Evolutionary conservation across 768 basidiomycete species (phyloP).

Genomic region (Leucogyrophana mollusca): DNA sequence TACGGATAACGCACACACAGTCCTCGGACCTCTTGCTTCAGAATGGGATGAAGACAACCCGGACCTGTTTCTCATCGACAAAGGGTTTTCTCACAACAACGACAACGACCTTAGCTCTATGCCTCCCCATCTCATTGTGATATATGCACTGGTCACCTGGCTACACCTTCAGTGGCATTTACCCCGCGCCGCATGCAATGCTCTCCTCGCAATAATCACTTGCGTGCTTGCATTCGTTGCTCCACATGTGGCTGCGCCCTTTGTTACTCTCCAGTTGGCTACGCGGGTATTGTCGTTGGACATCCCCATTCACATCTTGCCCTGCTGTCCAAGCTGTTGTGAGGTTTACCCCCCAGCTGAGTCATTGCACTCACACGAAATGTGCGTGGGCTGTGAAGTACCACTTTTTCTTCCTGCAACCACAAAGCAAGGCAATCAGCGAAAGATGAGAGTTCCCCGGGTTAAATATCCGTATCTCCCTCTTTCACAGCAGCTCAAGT

Average conservation of each 20-base stretch:
- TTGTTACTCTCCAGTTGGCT: constrained; percentile 18
- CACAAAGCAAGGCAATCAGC: background rate
- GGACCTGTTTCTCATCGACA: no score
- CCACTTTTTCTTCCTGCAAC: background rate
- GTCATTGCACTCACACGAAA: background rate
- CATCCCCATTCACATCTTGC: constrained; percentile 12
- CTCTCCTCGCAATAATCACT: constrained; percentile 13
- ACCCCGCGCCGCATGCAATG: constrained; percentile 24
- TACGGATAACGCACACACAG: constrained; percentile 6
- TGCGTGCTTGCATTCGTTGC: constrained; percentile 11
- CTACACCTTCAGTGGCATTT: constrained; percentile 26
- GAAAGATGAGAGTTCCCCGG: background rate
- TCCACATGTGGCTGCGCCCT: constrained; percentile 8
- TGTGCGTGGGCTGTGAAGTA: background rate
- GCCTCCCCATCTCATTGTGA: constrained; percentile 17
- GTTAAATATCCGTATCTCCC: constrained; percentile 8
- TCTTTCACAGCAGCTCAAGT: constrained; percentile 1
- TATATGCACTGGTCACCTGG: constrained; percentile 25
- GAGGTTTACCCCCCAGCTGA: constrained; percentile 13
- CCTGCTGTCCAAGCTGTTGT: constrained; percentile 21
- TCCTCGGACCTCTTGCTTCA: constrained; percentile 5
- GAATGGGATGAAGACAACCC: constrained; percentile 4
- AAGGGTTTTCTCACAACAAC: constrained; percentile 6
- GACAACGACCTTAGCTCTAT: constrained; percentile 6
- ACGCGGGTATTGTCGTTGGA: constrained; percentile 14